Evolutionary conservation across 768 basidiomycete species (phyloP), one percentile per base, ranked within the genome.

Genomic region (Termitomyces sp.): DNA sequence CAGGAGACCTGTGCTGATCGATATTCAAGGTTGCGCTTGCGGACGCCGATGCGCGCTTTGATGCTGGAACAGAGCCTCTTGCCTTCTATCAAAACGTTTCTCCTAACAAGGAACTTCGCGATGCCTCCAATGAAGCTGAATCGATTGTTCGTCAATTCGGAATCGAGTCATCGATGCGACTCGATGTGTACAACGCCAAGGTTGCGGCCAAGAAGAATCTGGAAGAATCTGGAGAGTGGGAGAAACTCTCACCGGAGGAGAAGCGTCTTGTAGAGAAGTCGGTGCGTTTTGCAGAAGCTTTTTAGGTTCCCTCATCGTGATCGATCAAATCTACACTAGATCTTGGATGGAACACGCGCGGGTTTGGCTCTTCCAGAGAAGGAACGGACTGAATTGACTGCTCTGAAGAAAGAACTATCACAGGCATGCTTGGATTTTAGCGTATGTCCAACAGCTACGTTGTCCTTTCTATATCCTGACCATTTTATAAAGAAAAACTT

Each of bases 11-110:
- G 22, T 55, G 35, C 36, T 31, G 32, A 45, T 50, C 38, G 32
- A 51, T 54, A 11, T 27, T 39, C 40, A 38, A 91, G 88, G 62
- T 77, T 18, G 72, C 77, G 10, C 80, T 92, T n/a, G 80, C 85
- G 0, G 63, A 75, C 22, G 80, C 78, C 11, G 87, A 90, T 47
- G 79, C 85, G 18, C 66, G 75, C 16, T 72, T 84, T 23, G 79
- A 83, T 43, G 57, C 66, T 7, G 65, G 73, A 32, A 69, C 74
- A 2, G 87, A 89, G 56, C 86, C 86, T 0, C 75, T 91, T 18
- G 70, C 76, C 0, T 94, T 95, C 70, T 89, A 92, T 64, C 88
- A 91, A 67, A 89, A 92, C 60, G 90, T 94, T 25, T 88, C 89
- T 25, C 73, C 84, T 1, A 74, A 77, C 52, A 85, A 91, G 66